phyloP scores from a whole-genome alignment of 768 basidiomycete species.

The Agaricus sinodeliciosus region DNA sequence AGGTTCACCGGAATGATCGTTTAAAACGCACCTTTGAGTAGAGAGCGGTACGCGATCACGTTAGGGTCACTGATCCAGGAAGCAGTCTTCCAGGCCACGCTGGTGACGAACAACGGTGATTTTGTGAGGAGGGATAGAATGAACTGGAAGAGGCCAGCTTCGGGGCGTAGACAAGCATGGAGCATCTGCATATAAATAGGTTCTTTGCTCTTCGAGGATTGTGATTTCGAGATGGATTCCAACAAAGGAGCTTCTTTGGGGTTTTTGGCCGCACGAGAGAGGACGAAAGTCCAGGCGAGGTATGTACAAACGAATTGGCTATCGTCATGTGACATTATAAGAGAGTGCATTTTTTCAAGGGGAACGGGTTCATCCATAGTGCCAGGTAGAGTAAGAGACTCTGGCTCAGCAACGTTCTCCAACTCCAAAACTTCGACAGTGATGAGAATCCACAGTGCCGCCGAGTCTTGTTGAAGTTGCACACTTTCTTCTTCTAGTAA shows the following conservation, averaged over 20 bases:
- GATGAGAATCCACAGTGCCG: conserved; percentile 73
- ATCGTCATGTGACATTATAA: conserved; percentile 52
- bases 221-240: conserved; percentile 39
- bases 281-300: conserved; percentile 80
- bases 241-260: conserved; percentile 44
- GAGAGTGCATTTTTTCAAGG: conserved; percentile 60
- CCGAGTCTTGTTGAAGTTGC: conserved; percentile 59
- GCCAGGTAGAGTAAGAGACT: conserved; percentile 29
- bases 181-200: conserved; percentile 52
- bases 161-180: conserved; percentile 47
- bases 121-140: conserved; percentile 53
- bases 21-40: conserved; percentile 64
- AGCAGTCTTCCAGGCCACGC: conserved; percentile 60
- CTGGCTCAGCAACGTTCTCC: conserved; percentile 55
- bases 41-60: conserved; percentile 71
- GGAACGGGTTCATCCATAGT: conserved; percentile 48
- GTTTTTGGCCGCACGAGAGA: conserved; percentile 50
- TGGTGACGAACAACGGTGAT: conserved; percentile 73
- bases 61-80: conserved; percentile 72
- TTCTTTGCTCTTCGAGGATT: conserved; percentile 54
- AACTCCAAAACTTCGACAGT: conserved; percentile 77
- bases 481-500: conserved; percentile 71
- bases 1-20: not conserved
- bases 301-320: conserved; percentile 67
- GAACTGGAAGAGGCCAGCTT: conserved; percentile 54